Conservation (phyloP, 345 rosid species). For the Microcos paniculata region DNA sequence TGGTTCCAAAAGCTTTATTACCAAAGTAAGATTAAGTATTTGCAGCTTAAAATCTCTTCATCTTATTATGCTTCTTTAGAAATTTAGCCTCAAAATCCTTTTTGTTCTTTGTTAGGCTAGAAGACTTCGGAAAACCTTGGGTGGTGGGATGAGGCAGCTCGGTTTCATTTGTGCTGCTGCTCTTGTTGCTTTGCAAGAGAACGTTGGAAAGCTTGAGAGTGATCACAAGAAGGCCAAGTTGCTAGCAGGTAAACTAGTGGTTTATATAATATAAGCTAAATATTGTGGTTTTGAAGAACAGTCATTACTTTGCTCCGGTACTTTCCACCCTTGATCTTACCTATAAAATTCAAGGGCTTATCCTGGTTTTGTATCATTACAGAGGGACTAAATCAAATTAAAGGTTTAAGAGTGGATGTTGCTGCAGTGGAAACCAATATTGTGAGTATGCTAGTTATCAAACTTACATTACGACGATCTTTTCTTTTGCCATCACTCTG, state of each 20-base stretch:
- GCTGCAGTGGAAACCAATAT: constrained; percentile 85
- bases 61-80: neutral
- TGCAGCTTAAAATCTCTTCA: constrained; percentile 1
- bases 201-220: constrained; percentile 56
- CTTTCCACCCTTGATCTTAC: neutral
- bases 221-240: constrained; percentile 84
- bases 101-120: constrained; percentile 53
- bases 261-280: neutral
- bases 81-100: neutral
- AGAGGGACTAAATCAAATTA: constrained; percentile 76
- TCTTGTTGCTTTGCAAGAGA: constrained; percentile 68
- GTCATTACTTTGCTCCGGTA: neutral
- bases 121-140: constrained; percentile 82
- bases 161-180: constrained; percentile 90
- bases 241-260: constrained; percentile 63
- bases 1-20: constrained; percentile 72
- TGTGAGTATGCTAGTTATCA: constrained; percentile 44
- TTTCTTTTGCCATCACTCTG: neutral
- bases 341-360: neutral
- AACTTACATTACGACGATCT: neutral
- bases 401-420: constrained; percentile 62
- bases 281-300: neutral
- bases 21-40: constrained; percentile 44
- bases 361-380: constrained; percentile 14
- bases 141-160: constrained; percentile 95